phyloP scores from a whole-genome alignment of 1,139 yeast species.

The Yamadazyma dendronema region DNA sequence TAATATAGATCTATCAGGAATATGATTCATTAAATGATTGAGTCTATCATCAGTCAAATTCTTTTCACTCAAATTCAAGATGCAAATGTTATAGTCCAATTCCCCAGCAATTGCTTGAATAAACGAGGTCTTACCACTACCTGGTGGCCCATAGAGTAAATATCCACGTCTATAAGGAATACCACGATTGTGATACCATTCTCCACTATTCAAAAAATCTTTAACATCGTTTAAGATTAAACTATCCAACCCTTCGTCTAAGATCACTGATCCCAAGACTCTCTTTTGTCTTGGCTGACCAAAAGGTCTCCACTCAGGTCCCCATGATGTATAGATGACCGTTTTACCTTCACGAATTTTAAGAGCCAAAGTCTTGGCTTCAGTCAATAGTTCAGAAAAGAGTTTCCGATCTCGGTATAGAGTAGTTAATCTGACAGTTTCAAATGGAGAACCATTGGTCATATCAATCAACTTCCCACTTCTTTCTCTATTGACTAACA shows the following conservation, averaged over 20 bases:
- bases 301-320: conserved; percentile 98
- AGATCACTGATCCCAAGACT: conserved; percentile 76
- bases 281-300: conserved; percentile 94
- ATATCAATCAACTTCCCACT: conserved; percentile 86
- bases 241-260: conserved; percentile 74
- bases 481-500: conserved; percentile 85
- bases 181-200: conserved; percentile 94
- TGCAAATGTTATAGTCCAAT: conserved; percentile 91
- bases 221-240: conserved; percentile 65
- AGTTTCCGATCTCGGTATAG: conserved; percentile 75
- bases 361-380: conserved; percentile 83
- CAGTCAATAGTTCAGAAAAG: conserved; percentile 70
- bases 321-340: conserved; percentile 91
- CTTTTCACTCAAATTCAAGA: conserved; percentile 83
- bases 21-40: conserved; percentile 93
- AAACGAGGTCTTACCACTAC: conserved; percentile 93
- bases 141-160: conserved; percentile 94
- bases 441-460: conserved; percentile 92
- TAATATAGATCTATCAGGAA: conserved; percentile 84
- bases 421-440: conserved; percentile 90
- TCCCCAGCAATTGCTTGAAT: conserved; percentile 97
- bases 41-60: conserved; percentile 91
- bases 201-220: conserved; percentile 76
- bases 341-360: conserved; percentile 90
- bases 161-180: conserved; percentile 97